A percentile compares a stretch with the other conserved stretches of the same genome.
These are phyloP conservation scores for Salix udensis DNA, from an alignment of 345 rosid species.

Conservation along the genomic window DNA sequence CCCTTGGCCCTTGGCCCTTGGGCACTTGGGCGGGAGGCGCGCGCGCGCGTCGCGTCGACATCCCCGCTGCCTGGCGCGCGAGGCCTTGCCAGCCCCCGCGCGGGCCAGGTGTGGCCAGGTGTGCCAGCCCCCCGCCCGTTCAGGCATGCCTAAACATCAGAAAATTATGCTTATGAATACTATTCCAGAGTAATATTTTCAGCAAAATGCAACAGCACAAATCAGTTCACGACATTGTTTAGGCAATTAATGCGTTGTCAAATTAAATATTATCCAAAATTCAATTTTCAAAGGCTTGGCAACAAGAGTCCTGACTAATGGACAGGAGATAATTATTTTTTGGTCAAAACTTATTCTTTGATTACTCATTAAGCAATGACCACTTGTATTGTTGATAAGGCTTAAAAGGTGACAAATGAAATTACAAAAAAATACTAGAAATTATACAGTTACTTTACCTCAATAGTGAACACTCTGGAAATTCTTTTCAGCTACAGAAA, in stretches of 20 bases:
- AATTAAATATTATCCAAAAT: background rate
- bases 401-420: background rate
- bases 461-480: constrained; percentile 68
- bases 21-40: too few species aligned
- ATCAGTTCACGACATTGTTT: background rate
- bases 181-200: background rate
- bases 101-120: too few species aligned
- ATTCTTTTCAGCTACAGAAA: constrained; percentile 78
- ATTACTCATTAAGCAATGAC: background rate
- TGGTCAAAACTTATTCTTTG: background rate
- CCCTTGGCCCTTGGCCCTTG: too few species aligned
- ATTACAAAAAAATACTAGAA: background rate
- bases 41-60: too few species aligned
- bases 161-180: background rate
- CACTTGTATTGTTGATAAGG: background rate
- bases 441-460: constrained; percentile 40
- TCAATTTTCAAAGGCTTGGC: background rate
- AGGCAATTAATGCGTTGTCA: background rate
- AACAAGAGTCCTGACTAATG: background rate
- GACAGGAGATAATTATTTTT: background rate
- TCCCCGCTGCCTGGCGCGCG: too few species aligned
- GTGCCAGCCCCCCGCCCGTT: too few species aligned
- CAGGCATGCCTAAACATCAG: background rate
- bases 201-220: too few species aligned
- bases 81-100: too few species aligned